Percentiles rank a stretch among this genome's conserved stretches.
These are phyloP conservation scores for Crucihimalaya himalaica DNA, from an alignment of 345 rosid genomes.

Conservation along the genomic window DNA sequence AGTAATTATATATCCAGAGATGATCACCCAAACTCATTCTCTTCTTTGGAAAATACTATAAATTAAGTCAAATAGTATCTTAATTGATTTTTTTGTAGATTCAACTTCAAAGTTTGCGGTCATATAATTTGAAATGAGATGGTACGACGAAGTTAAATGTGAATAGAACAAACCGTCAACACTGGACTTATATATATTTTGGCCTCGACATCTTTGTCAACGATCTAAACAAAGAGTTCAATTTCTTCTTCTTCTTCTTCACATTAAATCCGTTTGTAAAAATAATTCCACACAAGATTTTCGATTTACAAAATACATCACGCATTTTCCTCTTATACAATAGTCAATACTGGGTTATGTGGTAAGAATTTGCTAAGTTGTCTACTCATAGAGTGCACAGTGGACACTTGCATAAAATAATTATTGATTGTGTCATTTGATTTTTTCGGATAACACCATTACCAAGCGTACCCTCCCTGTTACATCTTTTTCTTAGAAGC, in stretches of 20 bases:
- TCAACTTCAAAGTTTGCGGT: neutral
- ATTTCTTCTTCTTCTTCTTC: neutral
- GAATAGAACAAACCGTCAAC: constrained; percentile 2
- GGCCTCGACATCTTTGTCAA: constrained; percentile 20
- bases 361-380: neutral
- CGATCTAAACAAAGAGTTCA: neutral
- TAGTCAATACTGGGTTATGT: neutral
- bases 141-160: neutral
- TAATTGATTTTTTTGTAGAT: neutral
- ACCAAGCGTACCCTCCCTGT: too few relatives aligned
- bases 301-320: neutral
- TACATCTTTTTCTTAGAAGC: too few relatives aligned
- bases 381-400: neutral
- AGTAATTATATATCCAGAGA: too few relatives aligned
- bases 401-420: neutral
- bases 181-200: neutral
- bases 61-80: neutral
- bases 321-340: neutral
- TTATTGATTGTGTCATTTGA: too few relatives aligned
- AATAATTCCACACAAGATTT: neutral
- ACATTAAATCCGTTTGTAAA: constrained; percentile 2
- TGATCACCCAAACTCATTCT: too few relatives aligned
- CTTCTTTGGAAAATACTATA: neutral
- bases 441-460: too few relatives aligned
- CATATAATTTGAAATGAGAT: constrained; percentile 13